A percentile compares a stretch with the other conserved stretches of the same genome.
These are phyloP conservation scores for Akanthomyces dipterigenus DNA, from an alignment of 2,329 filamentous ascomycete species.

Conservation along the genomic window DNA sequence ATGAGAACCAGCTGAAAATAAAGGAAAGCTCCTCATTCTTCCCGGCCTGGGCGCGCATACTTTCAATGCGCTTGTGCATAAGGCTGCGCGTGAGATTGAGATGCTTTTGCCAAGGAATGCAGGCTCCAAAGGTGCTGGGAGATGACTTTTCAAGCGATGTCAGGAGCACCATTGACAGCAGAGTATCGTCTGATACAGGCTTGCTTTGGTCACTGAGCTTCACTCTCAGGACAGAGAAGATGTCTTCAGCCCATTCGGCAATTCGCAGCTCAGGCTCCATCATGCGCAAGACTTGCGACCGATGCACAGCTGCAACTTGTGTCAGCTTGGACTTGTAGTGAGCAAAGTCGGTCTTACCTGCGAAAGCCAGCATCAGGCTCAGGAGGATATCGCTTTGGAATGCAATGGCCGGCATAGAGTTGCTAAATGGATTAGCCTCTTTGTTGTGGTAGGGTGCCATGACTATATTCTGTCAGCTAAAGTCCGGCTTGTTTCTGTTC, in stretches of 20 bases:
- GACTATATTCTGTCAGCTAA: slow-evolving; percentile 32
- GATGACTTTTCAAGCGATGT: slow-evolving; percentile 78
- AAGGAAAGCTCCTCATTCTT: slow-evolving; percentile 62
- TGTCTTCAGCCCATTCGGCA: slow-evolving; percentile 71
- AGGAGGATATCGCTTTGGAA: slow-evolving; percentile 64
- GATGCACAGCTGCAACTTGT: slow-evolving; percentile 57
- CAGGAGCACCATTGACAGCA: slow-evolving; percentile 80
- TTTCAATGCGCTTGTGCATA: slow-evolving; percentile 54
- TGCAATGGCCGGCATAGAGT: slow-evolving; percentile 53
- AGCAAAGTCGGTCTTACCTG: slow-evolving; percentile 29
- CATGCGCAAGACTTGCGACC: slow-evolving; percentile 66
- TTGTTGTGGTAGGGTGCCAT: slow-evolving; percentile 45
- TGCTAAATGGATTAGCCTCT: slow-evolving; percentile 47
- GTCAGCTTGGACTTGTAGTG: background rate
- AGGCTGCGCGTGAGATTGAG: slow-evolving; percentile 69
- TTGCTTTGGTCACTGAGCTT: slow-evolving; percentile 56
- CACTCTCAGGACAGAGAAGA: slow-evolving; percentile 64
- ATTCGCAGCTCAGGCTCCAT: slow-evolving; percentile 71
- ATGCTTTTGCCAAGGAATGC: slow-evolving; percentile 75
- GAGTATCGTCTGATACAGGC: slow-evolving; percentile 63
- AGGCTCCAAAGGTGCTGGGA: slow-evolving; percentile 72
- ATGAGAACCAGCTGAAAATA: slow-evolving; percentile 75
- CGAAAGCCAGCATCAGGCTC: slow-evolving; percentile 72
- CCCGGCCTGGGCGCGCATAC: slow-evolving; percentile 32
- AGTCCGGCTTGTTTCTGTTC: background rate